These are phyloP conservation scores for Thraustotheca clavata DNA, from an alignment of 352 stramenopile species.

Conservation along the genomic window DNA sequence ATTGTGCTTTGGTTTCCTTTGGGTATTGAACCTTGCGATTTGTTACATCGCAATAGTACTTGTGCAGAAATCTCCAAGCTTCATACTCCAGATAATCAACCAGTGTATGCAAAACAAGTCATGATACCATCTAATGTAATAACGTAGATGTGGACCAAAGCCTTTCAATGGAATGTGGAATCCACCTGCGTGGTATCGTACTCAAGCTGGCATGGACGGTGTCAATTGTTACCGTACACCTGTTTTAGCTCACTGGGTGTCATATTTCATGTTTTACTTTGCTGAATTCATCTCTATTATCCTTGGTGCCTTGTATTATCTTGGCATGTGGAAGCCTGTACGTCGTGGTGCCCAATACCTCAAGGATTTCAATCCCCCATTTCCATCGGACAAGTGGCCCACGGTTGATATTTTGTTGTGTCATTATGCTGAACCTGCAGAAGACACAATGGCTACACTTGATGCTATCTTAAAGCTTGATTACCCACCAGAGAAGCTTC, in stretches of 20 bases:
- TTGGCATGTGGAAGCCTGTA: constrained; percentile 73
- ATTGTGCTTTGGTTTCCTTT: constrained; percentile 46
- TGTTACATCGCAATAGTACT: constrained; percentile 41
- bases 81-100: constrained; percentile 28
- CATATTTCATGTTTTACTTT: constrained; percentile 66
- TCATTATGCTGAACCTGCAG: constrained; percentile 64
- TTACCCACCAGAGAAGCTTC: constrained; percentile 58
- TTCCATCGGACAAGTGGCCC: constrained; percentile 61
- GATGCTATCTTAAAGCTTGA: constrained; percentile 69
- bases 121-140: too few relatives aligned
- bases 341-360: constrained; percentile 59
- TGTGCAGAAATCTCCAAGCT: constrained; percentile 46
- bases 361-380: constrained; percentile 57
- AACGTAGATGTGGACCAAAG: constrained; percentile 31
- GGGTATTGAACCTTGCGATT: constrained; percentile 56
- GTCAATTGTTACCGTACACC: constrained; percentile 60
- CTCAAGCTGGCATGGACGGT: constrained; percentile 43
- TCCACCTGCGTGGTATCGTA: constrained; percentile 57
- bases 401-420: constrained; percentile 70
- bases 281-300: constrained; percentile 65
- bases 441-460: constrained; percentile 67
- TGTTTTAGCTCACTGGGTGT: constrained; percentile 47
- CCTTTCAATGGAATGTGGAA: constrained; percentile 70
- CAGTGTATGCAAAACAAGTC: constrained; percentile 1
- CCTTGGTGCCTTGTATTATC: constrained; percentile 59